Evolutionary conservation across 2,329 filamentous ascomycete genomes (phyloP), one percentile per base, ranked within the genome.

Genomic region (Aspergillus costaricaensis): DNA sequence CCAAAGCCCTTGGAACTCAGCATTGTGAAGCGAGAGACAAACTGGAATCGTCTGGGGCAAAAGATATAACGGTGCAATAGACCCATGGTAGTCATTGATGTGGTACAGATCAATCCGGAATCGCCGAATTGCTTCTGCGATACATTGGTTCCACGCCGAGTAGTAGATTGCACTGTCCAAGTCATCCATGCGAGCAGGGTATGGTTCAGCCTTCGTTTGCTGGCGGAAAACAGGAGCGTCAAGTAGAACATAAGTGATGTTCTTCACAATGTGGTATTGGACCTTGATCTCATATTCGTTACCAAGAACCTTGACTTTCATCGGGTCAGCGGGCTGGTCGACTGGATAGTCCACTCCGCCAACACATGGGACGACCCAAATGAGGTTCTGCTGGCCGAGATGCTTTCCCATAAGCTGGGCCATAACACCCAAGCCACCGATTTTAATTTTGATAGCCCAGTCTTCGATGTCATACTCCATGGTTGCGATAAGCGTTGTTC

Each of bases 381-480:
- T 83, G 1, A 90, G 78, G 69, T 89, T 83, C 66, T 88, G 83
- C 64, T 89, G 86, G 3, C 83, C 79, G 10, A 90, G 81, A 55
- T 86, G 84, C 69, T 87, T 87, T 17, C 85, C 85, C 87, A 89
- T 90, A 2, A 89, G 76, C 66, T 88, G 85, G 36, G 87, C 86
- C 87, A 90, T 90, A 62, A 89, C 87, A 72, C 87, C 87, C 4
- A 90, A 79, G 62, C 87, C 87, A 61, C 87, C 87, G 50, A 90
- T 90, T 75, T 90, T 90, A 75, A 90, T 86, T 74, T 88, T 89
- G 75, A 90, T 87, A 4, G 76, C 81, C 85, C 87, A 89, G 69
- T 90, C 87, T 58, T 87, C 85, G 62, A 90, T 89, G 62, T 89
- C 86, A 73, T 90, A 90, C 72, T 90, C 87, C 85, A 90, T 88